phyloP scores from a whole-genome alignment of 768 basidiomycete genomes.

The Trametes cingulata region DNA sequence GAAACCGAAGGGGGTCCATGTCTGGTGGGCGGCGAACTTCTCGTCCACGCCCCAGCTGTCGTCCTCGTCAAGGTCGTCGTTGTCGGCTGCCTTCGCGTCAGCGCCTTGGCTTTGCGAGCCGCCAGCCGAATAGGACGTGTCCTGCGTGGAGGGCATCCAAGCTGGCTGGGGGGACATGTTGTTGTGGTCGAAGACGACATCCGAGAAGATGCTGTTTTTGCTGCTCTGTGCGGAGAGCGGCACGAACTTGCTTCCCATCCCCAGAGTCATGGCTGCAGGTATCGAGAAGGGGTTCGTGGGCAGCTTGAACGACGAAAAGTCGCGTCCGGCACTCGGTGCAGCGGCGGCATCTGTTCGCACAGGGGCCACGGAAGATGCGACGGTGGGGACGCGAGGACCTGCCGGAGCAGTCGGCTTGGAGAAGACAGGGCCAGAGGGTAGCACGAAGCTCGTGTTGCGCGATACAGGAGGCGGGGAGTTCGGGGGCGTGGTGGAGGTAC shows the following conservation, averaged over 20 bases:
- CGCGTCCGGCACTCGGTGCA: conserved; percentile 26
- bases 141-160: conserved; percentile 65
- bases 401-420: conserved; percentile 52
- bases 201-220: conserved; percentile 52
- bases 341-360: background rate
- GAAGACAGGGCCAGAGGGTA: conserved; percentile 52
- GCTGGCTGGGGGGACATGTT: conserved; percentile 39
- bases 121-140: conserved; percentile 48
- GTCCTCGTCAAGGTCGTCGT: conserved; percentile 53
- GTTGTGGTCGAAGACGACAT: conserved; percentile 50
- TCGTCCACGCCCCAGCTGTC: conserved; percentile 81
- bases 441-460: conserved; percentile 20
- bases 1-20: conserved; percentile 63
- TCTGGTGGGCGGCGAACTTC: conserved; percentile 52
- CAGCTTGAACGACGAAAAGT: conserved; percentile 36
- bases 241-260: conserved; percentile 35
- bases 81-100: conserved; percentile 4
- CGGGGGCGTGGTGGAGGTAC: conserved; percentile 57
- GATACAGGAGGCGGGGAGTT: conserved; percentile 47
- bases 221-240: conserved; percentile 52
- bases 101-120: conserved; percentile 22
- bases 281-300: conserved; percentile 42
- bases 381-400: conserved; percentile 30
- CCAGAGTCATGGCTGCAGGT: conserved; percentile 48
- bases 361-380: conserved; percentile 25